Base-by-base conservation (phyloP, 805 yeast species). In the Saturnispora silvae region DNA sequence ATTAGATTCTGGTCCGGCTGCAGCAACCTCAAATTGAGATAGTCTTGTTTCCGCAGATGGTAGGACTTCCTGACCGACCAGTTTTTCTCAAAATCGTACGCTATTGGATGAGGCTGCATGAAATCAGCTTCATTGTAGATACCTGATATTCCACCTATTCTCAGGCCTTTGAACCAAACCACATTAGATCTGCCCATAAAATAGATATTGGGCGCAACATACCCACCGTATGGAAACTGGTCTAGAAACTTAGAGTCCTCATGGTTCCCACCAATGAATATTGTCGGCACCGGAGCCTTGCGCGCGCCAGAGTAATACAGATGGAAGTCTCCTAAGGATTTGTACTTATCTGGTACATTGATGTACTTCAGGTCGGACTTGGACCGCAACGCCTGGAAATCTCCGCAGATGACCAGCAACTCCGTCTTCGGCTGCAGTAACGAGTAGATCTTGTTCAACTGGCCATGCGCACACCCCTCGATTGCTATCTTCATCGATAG, bases 261-360 rank as follows among this genome's bases (percentile, higher is more conserved):
- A 52, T 92, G 98, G 57, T 92, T 92, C 0, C 98, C 98, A 3
- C 98, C 97, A 29, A 92, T 74, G 46, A 89, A 81, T 0, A 92
- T 47, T 0, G 97, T 89, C 23, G 75, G 57, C 1, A 80, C 65
- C 0, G 96, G 95, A 0, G 95, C 95, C 20, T 37, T 55, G 33
- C 59, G 62, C 15, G 49, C 45, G 1, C 89, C 84, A 1, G 51
- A 52, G 50, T 82, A 83, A 54, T 86, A 89, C 18, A 69, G 60
- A 31, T 70, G 74, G 55, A 89, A 92, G 48, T 89, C 95, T 2
- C 96, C 95, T 47, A 85, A 51, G 29, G 55, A 56, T 31, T 70
- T 67, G 56, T 81, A 92, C 54, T 89, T 89, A 0, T 61, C 59
- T 0, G 98, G 98, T 8, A 85, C 84, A 20, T 82, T 70, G 48